Percentiles rank a stretch among this genome's conserved stretches.
phyloP scores from a whole-genome alignment of 2,329 filamentous ascomycete genomes.

The Neonectria punicea region DNA sequence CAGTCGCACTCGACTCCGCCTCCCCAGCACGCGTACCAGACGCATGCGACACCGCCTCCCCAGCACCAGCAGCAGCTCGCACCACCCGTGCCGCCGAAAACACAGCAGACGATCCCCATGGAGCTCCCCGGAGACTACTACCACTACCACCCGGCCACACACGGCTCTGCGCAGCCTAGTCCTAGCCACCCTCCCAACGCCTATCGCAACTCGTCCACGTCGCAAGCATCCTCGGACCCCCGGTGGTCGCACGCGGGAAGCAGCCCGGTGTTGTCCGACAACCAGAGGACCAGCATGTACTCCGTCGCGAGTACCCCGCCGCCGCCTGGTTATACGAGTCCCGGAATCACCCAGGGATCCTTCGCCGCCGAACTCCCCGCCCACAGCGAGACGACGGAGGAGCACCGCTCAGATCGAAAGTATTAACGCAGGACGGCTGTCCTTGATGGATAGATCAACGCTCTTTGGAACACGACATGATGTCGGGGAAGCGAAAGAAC shows the following conservation, averaged over 20 bases:
- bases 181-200: slow-evolving; percentile 27
- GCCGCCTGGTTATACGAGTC: slow-evolving; percentile 48
- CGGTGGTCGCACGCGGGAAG: slow-evolving; percentile 55
- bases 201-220: slow-evolving; percentile 40
- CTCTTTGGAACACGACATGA: background rate
- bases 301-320: slow-evolving; percentile 41
- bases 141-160: slow-evolving; percentile 51
- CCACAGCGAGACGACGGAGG: slow-evolving; percentile 60
- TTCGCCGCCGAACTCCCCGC: slow-evolving; percentile 58
- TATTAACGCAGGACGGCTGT: background rate
- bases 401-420: slow-evolving; percentile 45
- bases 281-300: slow-evolving; percentile 40
- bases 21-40: slow-evolving; percentile 32
- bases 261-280: slow-evolving; percentile 37
- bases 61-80: slow-evolving; percentile 26
- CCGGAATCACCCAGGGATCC: slow-evolving; percentile 52
- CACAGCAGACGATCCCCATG: slow-evolving; percentile 43
- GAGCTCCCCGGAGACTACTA: slow-evolving; percentile 64
- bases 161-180: slow-evolving; percentile 47
- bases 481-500: background rate
- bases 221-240: slow-evolving; percentile 40
- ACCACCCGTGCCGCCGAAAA: slow-evolving; percentile 42
- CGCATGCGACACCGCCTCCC: slow-evolving; percentile 12
- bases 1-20: slow-evolving; percentile 36
- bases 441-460: background rate